Evolutionary conservation across 208 protist genomes (phyloP), one percentile per base, ranked within the genome.

Genomic region (Leishmania gerbilli): DNA sequence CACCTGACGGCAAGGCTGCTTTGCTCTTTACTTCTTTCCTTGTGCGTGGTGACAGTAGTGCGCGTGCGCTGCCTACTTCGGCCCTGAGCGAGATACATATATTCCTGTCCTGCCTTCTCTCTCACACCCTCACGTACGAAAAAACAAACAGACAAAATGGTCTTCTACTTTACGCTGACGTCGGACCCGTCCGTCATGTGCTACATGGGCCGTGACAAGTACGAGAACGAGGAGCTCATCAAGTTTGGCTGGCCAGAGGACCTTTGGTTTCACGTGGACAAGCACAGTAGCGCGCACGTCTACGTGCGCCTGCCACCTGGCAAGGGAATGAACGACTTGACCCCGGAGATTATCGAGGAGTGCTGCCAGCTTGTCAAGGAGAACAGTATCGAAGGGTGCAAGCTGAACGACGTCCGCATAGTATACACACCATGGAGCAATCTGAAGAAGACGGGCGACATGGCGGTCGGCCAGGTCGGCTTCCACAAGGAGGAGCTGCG

Each of bases 191-290:
- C 89, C 5, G 95, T 99, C 51, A 42, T 95, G 51, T 94, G 98
- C 79, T 99, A 99, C 92, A 99, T 99, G 98, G 99, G 99, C 47
- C 89, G 91, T 47, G 99, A 99, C 90, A 99, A 99, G 89, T 98
- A 96, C 86, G 99, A 99, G 77, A 99, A 99, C 84, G 99, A 99
- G 88, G 95, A 99, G 74, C 87, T 99, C 17, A 99, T 99, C 84
- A 94, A 94, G 76, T 98, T 95, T 74, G 98, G 97, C 19, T 99
- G 95, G 94, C 97, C 98, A 6, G 98, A 99, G 74, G 99, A 99
- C 84, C 88, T 99, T 37, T 99, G 99, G 98, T 99, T 99, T 80
- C 99, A 99, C 90, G 99, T 99, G 11, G 98, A 99, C 87, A 95
- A 96, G 62, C 92, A 99, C 74, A 97, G 94, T 78, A 98, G 94